A percentile compares a stretch with the other conserved stretches of the same genome.
These are phyloP conservation scores for Plenodomus tracheiphilus DNA, from an alignment of 2,329 filamentous ascomycete species.

Conservation along the genomic window DNA sequence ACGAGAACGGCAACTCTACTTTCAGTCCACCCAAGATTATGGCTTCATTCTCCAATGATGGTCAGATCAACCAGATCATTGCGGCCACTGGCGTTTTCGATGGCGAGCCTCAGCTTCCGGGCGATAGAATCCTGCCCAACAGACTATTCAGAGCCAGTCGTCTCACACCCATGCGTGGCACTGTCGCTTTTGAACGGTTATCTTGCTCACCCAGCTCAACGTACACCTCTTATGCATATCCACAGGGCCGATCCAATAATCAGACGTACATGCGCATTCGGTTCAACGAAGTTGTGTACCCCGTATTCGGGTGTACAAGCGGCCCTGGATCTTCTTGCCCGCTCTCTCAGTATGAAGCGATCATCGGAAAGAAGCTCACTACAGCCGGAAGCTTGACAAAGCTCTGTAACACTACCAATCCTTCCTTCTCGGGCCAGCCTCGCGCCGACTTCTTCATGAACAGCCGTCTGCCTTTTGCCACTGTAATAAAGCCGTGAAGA, in stretches of 20 bases:
- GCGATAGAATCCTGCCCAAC: constrained; percentile 51
- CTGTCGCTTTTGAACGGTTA: constrained; percentile 66
- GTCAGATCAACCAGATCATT: constrained; percentile 65
- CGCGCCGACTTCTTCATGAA: constrained; percentile 34
- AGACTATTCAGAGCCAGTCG: constrained; percentile 60
- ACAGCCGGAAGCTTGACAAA: constrained; percentile 55
- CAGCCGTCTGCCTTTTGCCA: constrained; percentile 25
- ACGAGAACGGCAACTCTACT: constrained; percentile 51
- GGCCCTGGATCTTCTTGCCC: constrained; percentile 54
- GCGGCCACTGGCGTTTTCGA: constrained; percentile 66
- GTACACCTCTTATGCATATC: constrained; percentile 5
- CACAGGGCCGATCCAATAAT: constrained; percentile 4
- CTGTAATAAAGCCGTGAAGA: constrained; percentile 26
- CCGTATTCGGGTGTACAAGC: constrained; percentile 57
- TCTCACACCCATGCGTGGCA: constrained; percentile 66
- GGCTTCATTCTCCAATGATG: constrained; percentile 67
- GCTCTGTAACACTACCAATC: constrained; percentile 45
- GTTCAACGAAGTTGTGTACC: constrained; percentile 67
- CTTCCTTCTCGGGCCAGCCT: constrained; percentile 15
- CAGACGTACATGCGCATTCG: constrained; percentile 59
- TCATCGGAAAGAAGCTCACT: constrained; percentile 50
- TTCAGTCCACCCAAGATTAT: constrained; percentile 62
- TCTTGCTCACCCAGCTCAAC: constrained; percentile 48
- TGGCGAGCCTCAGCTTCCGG: constrained; percentile 54
- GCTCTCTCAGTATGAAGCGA: constrained; percentile 33